Base-by-base conservation (phyloP, 768 basidiomycete genomes). In the Tubosaeta sp. region DNA sequence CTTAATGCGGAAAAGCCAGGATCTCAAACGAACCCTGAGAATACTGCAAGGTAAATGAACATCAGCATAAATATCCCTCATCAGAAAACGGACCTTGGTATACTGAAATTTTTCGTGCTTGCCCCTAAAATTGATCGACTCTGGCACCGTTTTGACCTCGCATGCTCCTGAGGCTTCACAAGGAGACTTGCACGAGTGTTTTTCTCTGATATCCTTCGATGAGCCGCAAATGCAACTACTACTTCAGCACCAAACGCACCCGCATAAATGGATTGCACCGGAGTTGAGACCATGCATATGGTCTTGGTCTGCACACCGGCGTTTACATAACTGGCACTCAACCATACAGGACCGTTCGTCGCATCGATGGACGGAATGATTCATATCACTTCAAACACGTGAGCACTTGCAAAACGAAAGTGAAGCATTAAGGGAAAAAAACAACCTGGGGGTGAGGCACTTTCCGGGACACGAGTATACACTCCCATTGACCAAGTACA, bases 31-130 rank as follows among this genome's bases (percentile, higher is more conserved):
- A 48, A 80, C 79, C 77, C 71, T 82, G 82, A 3, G 76, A 71
- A 59, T 82, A 83, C 81, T 83, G 42, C 11, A 19, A 33, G 12
- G 19, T 17, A 13, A 0, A 22, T 50, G 14, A 46, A 27, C 1
- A 1, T 27, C 26, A 22, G 34, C 41, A 17, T 31, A 14, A 31
- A 29, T 6, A 9, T 19, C 6, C 6, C n/a, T 14, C n/a, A 47
- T 5, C 10, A 2, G 17, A 26, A 29, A 34, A 50, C 60, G 26
- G 45, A 80, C 84, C 73, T 84, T 85, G 0, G 84, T 85, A 47
- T 81, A 85, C 59, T 80, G 76, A 57, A 84, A 85, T 1, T 76
- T 81, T 53, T 82, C 80, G 45, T 84, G 78, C 51, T 64, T 70
- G 0, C 83, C 84, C 0, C 75, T 77, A 56, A 85, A 85, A 0